Base-by-base conservation (phyloP, 164 flowering plant genomes). In the Piper betle region DNA sequence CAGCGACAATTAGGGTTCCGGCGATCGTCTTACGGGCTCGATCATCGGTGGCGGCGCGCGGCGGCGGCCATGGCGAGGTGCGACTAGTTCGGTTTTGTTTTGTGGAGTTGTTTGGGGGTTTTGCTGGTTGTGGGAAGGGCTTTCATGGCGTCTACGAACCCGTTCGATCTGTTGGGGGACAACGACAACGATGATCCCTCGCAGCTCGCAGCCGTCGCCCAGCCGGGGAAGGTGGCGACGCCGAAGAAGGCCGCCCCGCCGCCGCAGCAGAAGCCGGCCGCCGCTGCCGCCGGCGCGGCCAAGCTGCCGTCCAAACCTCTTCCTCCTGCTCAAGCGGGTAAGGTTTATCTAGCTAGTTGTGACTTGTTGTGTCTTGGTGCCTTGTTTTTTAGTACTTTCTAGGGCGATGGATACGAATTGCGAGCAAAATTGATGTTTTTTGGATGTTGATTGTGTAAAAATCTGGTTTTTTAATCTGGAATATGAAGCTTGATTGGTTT, bases 251-350 rank as follows among this genome's bases (percentile, higher is more conserved):
- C 72, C 43, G 57, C 72, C 43, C 50, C 55, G 52, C 71, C 83
- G 68, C 71, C 74, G 19, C 19, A 69, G 12, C 71, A 68, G 43
- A 39, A 59, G 41, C 53, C 67, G 13, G 38, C 72, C 58, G 68
- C 63, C 66, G 66, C 66, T 11, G 63, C 60, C 16, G 61, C 66
- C 17, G 63, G 56, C n/a, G 58, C 41, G 50, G 68, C 70, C 37
- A 66, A 69, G 62, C 43, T 75, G 40, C 96, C 96, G 1, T 58
- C 88, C 55, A 86, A 84, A 77, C 92, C 96, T 3, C 77, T 73
- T 8, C 88, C 93, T 62, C 93, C 91, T 2, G 72, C 90, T 62
- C 88, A 88, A 72, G 84, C 92, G 71, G 91, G 96, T 88, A 62
- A 46, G 25, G 19, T 19, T 1, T 55, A 7, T 18, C 16, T 13